Conservation (phyloP, 2,329 filamentous ascomycete genomes). For the Cercospora berteroae region DNA sequence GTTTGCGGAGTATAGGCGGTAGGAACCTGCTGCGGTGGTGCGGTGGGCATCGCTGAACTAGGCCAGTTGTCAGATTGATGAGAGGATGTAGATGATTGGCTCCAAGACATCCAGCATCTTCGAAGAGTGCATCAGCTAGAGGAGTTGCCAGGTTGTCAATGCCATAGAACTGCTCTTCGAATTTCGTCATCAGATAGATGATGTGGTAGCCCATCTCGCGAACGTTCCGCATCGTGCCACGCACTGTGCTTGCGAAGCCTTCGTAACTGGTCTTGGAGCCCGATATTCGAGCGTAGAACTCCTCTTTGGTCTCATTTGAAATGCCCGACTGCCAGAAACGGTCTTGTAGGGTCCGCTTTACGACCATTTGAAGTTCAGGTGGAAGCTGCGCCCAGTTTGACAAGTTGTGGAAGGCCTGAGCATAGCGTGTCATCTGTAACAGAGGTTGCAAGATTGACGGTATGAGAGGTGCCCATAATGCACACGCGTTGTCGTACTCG, state of each 20-base stretch:
- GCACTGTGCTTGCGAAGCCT: constrained; percentile 88
- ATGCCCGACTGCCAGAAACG: constrained; percentile 98
- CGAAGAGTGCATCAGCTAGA: constrained; percentile 79
- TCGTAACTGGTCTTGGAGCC: constrained; percentile 87
- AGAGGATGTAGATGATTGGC: constrained; percentile 94
- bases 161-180: constrained; percentile 89
- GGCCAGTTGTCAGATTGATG: constrained; percentile 78
- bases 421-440: constrained; percentile 80
- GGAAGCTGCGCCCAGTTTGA: constrained; percentile 78
- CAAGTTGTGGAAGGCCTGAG: constrained; percentile 86
- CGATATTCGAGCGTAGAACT: constrained; percentile 89
- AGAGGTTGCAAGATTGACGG: constrained; percentile 81
- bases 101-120: constrained; percentile 76
- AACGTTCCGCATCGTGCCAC: constrained; percentile 83
- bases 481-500: constrained; percentile 71
- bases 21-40: constrained; percentile 75
- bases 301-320: constrained; percentile 89
- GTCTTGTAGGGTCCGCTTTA: constrained; percentile 83
- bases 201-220: constrained; percentile 93
- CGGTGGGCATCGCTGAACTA: constrained; percentile 89
- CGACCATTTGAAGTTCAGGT: constrained; percentile 70
- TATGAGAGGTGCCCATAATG: constrained; percentile 82
- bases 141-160: constrained; percentile 78
- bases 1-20: constrained; percentile 74
- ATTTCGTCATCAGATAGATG: constrained; percentile 84